Conservation (phyloP, 2,329 filamentous ascomycete species). For the Metarhizium humberi region DNA sequence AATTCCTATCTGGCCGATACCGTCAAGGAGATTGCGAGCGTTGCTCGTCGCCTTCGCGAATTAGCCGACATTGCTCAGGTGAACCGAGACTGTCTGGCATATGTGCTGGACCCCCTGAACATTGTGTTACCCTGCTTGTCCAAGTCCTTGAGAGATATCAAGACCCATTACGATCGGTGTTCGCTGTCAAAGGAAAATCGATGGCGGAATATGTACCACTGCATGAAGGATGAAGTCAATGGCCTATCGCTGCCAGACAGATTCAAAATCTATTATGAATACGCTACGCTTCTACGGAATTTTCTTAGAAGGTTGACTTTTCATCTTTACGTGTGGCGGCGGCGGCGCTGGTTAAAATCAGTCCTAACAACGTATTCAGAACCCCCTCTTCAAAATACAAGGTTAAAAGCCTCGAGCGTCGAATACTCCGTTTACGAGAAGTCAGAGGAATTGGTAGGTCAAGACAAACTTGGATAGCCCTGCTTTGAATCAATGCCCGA, state of each 20-base stretch:
- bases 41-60: slow-evolving; percentile 39
- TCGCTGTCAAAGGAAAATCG: slow-evolving; percentile 36
- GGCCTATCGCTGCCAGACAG: slow-evolving; percentile 41
- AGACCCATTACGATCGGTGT: slow-evolving; percentile 39
- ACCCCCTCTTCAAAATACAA: slow-evolving; percentile 45
- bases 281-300: slow-evolving; percentile 37
- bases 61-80: slow-evolving; percentile 45
- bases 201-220: slow-evolving; percentile 51
- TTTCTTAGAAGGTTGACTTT: slow-evolving; percentile 38
- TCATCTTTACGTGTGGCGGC: not conserved
- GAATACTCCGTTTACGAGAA: slow-evolving; percentile 42
- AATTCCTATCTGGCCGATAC: slow-evolving; percentile 38
- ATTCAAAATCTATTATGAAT: slow-evolving; percentile 48
- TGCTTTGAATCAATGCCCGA: not conserved
- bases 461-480: too few relatives aligned
- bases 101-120: slow-evolving; percentile 46
- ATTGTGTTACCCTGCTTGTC: slow-evolving; percentile 47
- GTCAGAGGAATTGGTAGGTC: slow-evolving; percentile 42
- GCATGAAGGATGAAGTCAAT: slow-evolving; percentile 41
- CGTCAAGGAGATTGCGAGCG: slow-evolving; percentile 35
- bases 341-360: slow-evolving; percentile 7
- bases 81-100: slow-evolving; percentile 37
- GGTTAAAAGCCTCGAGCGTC: slow-evolving; percentile 38
- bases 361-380: slow-evolving; percentile 9
- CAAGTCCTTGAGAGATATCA: slow-evolving; percentile 44